Evolutionary conservation across 768 basidiomycete species (phyloP), one percentile per base, ranked within the genome.

Genomic region (Trametes elegans): DNA sequence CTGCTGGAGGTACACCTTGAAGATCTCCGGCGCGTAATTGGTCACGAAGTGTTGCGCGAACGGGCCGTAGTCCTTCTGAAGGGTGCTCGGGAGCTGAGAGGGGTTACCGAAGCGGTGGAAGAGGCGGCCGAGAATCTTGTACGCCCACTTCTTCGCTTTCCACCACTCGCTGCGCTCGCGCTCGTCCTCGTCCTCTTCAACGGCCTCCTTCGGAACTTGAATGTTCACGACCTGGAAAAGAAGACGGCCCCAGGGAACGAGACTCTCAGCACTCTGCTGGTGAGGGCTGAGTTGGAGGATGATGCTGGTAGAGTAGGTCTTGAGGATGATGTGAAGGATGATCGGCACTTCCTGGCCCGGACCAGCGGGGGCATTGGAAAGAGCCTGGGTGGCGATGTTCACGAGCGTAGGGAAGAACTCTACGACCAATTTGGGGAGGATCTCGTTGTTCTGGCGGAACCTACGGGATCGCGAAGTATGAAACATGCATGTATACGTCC

Each of bases 61-160:
- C 1, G 71, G 65, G 4, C 73, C 74, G 62, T 93, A 94, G 28
- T 87, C 81, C 13, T 78, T 73, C 67, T 87, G 79, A 75, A 90
- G 74, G 10, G 86, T 75, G 48, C 76, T 79, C 0, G 92, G 90
- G 23, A 95, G 80, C 67, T 94, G 93, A 0, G 88, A 87, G 0
- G 93, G 92, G 69, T 89, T 93, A 8, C 93, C 93, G 62, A 84
- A 95, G 80, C 87, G 79, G 64, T 88, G 87, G 78, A 93, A 93
- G 14, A 93, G 73, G 21, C 85, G 76, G 31, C 88, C 88, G 7
- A 96, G 74, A 32, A 83, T 83, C n/a, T 79, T 82, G 65, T 87
- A 93, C 0, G 93, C 90, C 93, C 93, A 95, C 67, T 96, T 96
- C 74, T 95, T 95, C 8, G 87, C 80, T 66, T 86, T 87, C 88